phyloP scores from a whole-genome alignment of 306 rosid species.

The Dalbergia oliveri region DNA sequence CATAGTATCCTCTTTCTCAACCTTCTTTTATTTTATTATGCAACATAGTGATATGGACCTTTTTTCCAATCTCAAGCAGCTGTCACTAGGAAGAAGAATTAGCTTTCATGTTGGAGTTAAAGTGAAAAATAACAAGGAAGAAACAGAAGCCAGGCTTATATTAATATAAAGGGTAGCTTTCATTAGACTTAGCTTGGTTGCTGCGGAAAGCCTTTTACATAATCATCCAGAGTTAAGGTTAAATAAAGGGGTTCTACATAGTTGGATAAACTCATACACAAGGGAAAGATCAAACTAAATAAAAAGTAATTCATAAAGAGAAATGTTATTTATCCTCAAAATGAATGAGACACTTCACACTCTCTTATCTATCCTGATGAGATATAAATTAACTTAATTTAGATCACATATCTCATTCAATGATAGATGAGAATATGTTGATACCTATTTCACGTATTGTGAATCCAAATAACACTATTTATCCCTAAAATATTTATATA shows the following conservation, averaged over 20 bases:
- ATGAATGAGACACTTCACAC: neutral
- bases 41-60: neutral
- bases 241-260: neutral
- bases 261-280: conserved; percentile 5
- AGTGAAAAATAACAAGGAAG: neutral
- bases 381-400: too few species aligned
- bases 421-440: too few species aligned
- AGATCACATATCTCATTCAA: too few species aligned
- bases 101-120: conserved; percentile 37
- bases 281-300: neutral
- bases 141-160: neutral
- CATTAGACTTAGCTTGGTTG: conserved; percentile 21
- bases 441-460: too few species aligned
- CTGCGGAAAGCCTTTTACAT: conserved; percentile 32
- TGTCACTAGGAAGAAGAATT: conserved; percentile 22
- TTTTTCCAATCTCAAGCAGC: neutral
- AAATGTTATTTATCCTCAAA: neutral
- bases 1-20: neutral
- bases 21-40: neutral
- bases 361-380: too few species aligned
- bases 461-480: too few species aligned
- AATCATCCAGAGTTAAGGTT: conserved; percentile 41
- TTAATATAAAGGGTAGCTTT: conserved; percentile 39
- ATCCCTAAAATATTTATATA: neutral
- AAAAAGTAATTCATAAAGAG: neutral